A percentile compares a stretch with the other conserved stretches of the same genome.
Evolutionary conservation across 345 rosid genomes (phyloP).

Genomic region (Jatropha curcas): DNA sequence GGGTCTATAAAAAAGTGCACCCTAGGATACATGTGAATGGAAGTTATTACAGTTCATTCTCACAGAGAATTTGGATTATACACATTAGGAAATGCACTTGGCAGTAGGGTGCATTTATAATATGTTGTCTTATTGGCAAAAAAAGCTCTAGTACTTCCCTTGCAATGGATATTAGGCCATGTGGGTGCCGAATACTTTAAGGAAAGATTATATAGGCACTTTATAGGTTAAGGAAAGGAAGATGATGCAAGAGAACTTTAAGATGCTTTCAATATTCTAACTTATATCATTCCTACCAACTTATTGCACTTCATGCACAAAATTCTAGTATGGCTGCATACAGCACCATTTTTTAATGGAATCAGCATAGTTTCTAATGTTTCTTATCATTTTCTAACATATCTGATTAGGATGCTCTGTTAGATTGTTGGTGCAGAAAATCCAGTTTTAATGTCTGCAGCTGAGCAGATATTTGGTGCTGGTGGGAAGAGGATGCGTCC

Average conservation of each 20-base stretch:
- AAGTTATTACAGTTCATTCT: neutral
- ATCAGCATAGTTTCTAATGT: neutral
- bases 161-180: neutral
- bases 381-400: conserved; percentile 3
- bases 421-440: conserved; percentile 98
- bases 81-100: neutral
- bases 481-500: conserved; percentile 99
- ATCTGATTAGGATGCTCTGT: conserved; percentile 38
- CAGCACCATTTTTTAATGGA: neutral
- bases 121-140: no score
- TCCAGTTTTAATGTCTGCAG: conserved; percentile 91
- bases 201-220: neutral
- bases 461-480: conserved; percentile 95
- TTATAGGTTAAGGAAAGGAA: neutral
- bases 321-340: neutral
- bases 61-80: neutral
- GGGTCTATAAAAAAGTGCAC: neutral
- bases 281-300: neutral
- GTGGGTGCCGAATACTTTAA: no score
- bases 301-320: neutral
- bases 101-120: neutral
- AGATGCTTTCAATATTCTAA: conserved; percentile 1
- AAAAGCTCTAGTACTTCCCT: neutral
- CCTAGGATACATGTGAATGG: neutral
- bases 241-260: neutral